These are phyloP conservation scores for Acorus gramineus DNA, from an alignment of 106 monocot genomes.

Conservation along the genomic window DNA sequence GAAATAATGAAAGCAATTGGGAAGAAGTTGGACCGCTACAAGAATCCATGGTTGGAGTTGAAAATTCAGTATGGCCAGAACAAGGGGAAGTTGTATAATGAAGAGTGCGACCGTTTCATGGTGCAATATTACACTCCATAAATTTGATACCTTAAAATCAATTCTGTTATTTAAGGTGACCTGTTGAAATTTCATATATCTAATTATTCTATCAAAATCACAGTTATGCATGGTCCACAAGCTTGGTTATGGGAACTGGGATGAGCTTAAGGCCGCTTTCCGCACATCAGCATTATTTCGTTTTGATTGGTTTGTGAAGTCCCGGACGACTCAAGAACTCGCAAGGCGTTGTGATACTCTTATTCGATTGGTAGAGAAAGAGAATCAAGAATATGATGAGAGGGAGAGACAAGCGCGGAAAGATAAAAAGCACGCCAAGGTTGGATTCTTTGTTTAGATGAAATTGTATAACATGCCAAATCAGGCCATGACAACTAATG, in stretches of 20 bases:
- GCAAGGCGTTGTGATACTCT: constrained; percentile 89
- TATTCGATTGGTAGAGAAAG: constrained; percentile 88
- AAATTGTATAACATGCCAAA: too few species aligned
- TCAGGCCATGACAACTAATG: too few species aligned
- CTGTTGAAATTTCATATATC: neutral
- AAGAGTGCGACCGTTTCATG: constrained; percentile 98
- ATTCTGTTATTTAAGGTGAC: too few species aligned
- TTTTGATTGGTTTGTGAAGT: constrained; percentile 99
- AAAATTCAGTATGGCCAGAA: constrained; percentile 99
- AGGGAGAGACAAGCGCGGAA: constrained; percentile 76
- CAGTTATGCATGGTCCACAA: constrained; percentile 98
- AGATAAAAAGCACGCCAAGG: constrained; percentile 80
- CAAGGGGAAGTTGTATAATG: constrained; percentile 94
- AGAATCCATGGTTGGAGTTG: constrained; percentile 93
- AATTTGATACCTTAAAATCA: too few species aligned
- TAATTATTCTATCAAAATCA: constrained; percentile 2
- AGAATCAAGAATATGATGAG: constrained; percentile 96
- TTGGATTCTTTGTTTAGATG: neutral
- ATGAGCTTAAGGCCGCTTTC: constrained; percentile 86
- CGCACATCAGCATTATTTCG: constrained; percentile 86
- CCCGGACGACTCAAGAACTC: constrained; percentile 88
- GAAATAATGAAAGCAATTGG: constrained; percentile 96
- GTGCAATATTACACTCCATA: constrained; percentile 17
- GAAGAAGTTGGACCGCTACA: constrained; percentile 89
- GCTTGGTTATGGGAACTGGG: constrained; percentile 97